phyloP scores from a whole-genome alignment of 1,284 basidiomycete species.

The Cutaneotrichosporon cavernicola region DNA sequence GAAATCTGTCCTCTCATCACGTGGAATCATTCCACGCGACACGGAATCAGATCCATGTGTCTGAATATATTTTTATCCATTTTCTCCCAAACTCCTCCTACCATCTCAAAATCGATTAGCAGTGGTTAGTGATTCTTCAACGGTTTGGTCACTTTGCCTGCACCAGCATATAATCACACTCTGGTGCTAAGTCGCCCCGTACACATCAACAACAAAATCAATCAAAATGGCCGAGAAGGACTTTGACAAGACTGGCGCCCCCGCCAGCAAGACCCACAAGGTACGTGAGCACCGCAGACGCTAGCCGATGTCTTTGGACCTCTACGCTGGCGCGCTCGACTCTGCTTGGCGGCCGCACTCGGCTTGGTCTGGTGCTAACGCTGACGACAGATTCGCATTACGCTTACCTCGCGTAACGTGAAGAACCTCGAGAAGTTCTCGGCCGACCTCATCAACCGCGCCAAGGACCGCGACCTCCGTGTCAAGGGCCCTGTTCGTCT shows the following conservation, averaged over 20 bases:
- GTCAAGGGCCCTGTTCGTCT: slow-evolving; percentile 99
- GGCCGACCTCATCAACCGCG: slow-evolving; percentile 92
- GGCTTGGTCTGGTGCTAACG: background rate
- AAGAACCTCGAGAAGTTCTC: slow-evolving; percentile 99
- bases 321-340: background rate
- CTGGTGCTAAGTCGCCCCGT: slow-evolving; percentile 29
- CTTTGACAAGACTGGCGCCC: slow-evolving; percentile 87
- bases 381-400: slow-evolving; percentile 77
- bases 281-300: slow-evolving; percentile 29
- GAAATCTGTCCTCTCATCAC: background rate
- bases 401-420: slow-evolving; percentile 96
- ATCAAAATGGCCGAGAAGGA: slow-evolving; percentile 89
- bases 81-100: background rate
- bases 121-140: slow-evolving; percentile 12
- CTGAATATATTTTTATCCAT: background rate
- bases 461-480: slow-evolving; percentile 99
- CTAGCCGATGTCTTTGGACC: too few species aligned
- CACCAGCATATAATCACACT: slow-evolving; percentile 13
- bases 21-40: background rate
- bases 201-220: slow-evolving; percentile 13
- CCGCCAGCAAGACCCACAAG: slow-evolving; percentile 91
- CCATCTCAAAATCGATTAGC: background rate
- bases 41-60: background rate
- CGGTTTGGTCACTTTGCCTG: slow-evolving; percentile 34
- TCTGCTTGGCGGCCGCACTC: too few species aligned